Conservation (phyloP, 2,329 filamentous ascomycete species). For the Claviceps fusiformis region DNA sequence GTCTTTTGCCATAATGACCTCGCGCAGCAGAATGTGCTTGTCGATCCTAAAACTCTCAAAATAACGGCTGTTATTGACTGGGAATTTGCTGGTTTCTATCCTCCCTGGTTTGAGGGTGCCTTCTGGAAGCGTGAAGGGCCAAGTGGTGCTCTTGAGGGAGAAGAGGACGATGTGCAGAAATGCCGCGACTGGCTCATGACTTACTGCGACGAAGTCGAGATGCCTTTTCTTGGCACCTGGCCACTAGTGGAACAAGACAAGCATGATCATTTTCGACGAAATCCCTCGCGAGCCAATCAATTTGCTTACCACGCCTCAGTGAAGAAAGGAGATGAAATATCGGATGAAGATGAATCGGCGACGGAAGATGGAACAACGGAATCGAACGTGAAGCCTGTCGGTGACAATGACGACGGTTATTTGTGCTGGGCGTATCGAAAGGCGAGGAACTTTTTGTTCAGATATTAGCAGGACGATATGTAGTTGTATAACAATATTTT, state of each 20-base stretch:
- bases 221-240: background rate
- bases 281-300: no score
- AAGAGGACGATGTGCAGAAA: conserved; percentile 3
- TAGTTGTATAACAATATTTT: no score
- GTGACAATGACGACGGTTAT: background rate
- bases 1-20: conserved; percentile 9
- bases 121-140: conserved; percentile 9
- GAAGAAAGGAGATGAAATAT: no score
- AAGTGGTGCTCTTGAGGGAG: conserved; percentile 5
- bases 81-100: conserved; percentile 11
- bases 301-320: no score
- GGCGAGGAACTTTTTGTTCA: background rate
- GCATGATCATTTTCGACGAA: no score
- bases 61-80: conserved; percentile 21
- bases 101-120: conserved; percentile 9
- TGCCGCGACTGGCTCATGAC: background rate
- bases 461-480: background rate
- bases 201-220: background rate
- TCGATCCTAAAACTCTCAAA: conserved; percentile 12
- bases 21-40: conserved; percentile 8
- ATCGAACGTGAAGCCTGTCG: background rate
- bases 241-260: no score
- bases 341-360: no score
- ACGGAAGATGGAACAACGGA: background rate
- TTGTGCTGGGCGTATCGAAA: background rate